These are phyloP conservation scores for Albizia julibrissin DNA, from an alignment of 306 rosid genomes.

Conservation along the genomic window DNA sequence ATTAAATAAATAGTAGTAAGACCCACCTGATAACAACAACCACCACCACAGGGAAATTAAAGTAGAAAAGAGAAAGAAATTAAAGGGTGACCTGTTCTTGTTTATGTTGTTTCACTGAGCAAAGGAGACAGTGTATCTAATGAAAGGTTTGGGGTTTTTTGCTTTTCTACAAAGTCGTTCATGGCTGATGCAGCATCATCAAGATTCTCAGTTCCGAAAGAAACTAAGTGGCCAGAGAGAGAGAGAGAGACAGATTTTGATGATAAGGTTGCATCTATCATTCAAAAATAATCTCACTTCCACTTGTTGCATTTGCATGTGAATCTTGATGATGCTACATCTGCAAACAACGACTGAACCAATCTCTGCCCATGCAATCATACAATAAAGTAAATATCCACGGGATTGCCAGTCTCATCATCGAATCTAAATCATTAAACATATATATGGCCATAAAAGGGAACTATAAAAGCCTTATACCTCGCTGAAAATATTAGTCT, in stretches of 20 bases:
- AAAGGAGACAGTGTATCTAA: slow-evolving; percentile 32
- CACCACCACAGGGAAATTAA: neutral
- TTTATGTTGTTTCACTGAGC: slow-evolving; percentile 26
- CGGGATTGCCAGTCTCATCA: slow-evolving; percentile 19
- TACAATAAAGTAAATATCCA: neutral
- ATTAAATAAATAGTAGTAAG: neutral
- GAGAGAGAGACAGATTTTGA: neutral
- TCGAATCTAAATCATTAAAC: neutral
- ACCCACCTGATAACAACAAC: slow-evolving; percentile 48
- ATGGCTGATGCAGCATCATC: slow-evolving; percentile 99
- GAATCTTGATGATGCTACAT: slow-evolving; percentile 98
- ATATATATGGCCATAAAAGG: neutral
- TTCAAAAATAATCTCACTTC: neutral
- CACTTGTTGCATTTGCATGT: slow-evolving; percentile 57
- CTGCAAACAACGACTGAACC: slow-evolving; percentile 83
- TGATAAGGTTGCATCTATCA: slow-evolving; percentile 17
- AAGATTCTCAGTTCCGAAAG: slow-evolving; percentile 87
- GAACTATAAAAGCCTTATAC: neutral
- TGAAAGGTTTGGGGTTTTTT: slow-evolving; percentile 11
- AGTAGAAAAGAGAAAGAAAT: neutral
- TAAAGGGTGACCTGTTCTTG: neutral
- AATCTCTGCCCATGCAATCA: slow-evolving; percentile 51
- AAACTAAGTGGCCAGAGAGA: slow-evolving; percentile 18
- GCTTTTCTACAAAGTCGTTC: slow-evolving; percentile 50
- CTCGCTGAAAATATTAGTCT: neutral